These are phyloP conservation scores for Clitopilus hobsonii DNA, from an alignment of 768 basidiomycete genomes.

Conservation along the genomic window DNA sequence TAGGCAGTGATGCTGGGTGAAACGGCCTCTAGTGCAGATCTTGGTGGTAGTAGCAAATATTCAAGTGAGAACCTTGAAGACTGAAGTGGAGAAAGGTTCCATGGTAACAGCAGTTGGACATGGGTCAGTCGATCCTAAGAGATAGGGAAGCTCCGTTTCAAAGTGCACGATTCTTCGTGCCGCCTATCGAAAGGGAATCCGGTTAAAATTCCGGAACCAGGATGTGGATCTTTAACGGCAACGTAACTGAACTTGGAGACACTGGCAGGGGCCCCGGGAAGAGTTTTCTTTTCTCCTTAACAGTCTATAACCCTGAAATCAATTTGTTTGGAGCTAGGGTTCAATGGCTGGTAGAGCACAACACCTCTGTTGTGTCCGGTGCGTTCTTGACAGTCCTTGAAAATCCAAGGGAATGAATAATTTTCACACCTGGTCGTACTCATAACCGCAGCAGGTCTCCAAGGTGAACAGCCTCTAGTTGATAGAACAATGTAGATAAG, in stretches of 20 bases:
- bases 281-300: slow-evolving; percentile 80
- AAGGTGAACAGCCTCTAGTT: slow-evolving; percentile 80
- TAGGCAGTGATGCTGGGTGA: slow-evolving; percentile 69
- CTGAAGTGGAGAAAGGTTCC: slow-evolving; percentile 88
- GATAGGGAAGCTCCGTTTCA: slow-evolving; percentile 73
- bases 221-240: slow-evolving; percentile 66
- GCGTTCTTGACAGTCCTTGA: slow-evolving; percentile 66
- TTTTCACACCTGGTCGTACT: slow-evolving; percentile 70
- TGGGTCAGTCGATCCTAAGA: slow-evolving; percentile 84
- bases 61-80: slow-evolving; percentile 84
- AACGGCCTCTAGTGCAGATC: slow-evolving; percentile 78
- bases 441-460: slow-evolving; percentile 80
- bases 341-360: slow-evolving; percentile 68
- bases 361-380: slow-evolving; percentile 70
- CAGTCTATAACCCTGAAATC: slow-evolving; percentile 70
- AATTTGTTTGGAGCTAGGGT: slow-evolving; percentile 72
- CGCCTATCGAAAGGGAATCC: slow-evolving; percentile 76
- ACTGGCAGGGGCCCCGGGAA: slow-evolving; percentile 68
- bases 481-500: slow-evolving; percentile 79
- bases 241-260: slow-evolving; percentile 64
- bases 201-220: slow-evolving; percentile 77
- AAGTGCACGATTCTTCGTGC: slow-evolving; percentile 57
- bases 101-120: slow-evolving; percentile 85
- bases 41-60: slow-evolving; percentile 89
- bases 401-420: slow-evolving; percentile 73